Base-by-base conservation (phyloP, 2,329 filamentous ascomycete species). In the Aschersonia sp. region DNA sequence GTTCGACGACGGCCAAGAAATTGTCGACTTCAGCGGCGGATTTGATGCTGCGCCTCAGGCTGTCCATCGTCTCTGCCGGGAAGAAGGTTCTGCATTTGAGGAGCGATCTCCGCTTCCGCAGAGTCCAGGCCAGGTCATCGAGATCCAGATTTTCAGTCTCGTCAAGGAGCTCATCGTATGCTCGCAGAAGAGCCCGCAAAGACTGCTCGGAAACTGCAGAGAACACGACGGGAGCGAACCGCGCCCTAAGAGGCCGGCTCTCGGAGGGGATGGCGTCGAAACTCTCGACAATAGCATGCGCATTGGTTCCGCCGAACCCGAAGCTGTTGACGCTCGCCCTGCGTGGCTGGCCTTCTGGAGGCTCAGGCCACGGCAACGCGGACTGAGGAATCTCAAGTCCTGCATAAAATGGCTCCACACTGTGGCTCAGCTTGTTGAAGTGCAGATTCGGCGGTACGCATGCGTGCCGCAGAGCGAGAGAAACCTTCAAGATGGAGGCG, bases 241-340 rank as follows among this genome's bases (percentile, higher is more conserved):
- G 20, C 20, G 20, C 20, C 20, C 20, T 20, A 20, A 20, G 20
- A 20, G 20, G 20, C 20, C 20, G 20, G 20, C 20, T 20, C 20
- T 20, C 20, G 20, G 20, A 20, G 20, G 20, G 20, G 20, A 20
- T 20, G 9, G 43, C 9, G 5, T 20, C 42, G 29, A 31, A 46
- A n/a, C 46, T 47, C 3, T 52, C 49, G 7, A 74, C 45, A 30
- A 73, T 65, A 5, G 65, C 59, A 48, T 74, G 71, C 0, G 63
- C 66, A 45, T 73, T 73, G 32, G 32, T 10, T 6, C 32, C 32
- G 32, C 32, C 32, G 10, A 38, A 38, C 32, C 32, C 32, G 32
- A 38, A 38, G 10, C 20, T 30, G 55, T 73, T 73, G 45, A 74
- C 61, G 48, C 66, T 67, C 10, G 62, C 68, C 9, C 71, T 64